phyloP scores from a whole-genome alignment of 306 rosid species.

The Erythrophleum fordii region DNA sequence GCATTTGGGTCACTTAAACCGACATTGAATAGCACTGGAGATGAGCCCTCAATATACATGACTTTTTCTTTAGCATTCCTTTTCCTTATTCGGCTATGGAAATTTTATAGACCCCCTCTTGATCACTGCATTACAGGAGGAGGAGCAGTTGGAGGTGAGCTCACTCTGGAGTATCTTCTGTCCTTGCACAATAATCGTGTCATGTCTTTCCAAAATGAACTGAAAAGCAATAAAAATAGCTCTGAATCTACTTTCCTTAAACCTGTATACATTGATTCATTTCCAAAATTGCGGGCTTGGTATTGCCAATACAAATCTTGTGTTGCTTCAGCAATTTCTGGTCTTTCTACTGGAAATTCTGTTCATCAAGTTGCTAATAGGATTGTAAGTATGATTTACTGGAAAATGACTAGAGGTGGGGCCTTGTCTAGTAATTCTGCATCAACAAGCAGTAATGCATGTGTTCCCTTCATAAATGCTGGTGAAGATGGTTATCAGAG shows the following conservation, averaged over 20 bases:
- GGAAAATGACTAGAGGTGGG: slow-evolving; percentile 67
- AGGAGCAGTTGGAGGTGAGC: slow-evolving; percentile 59
- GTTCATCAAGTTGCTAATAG: slow-evolving; percentile 66
- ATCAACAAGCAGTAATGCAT: slow-evolving; percentile 49
- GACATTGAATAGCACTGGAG: slow-evolving; percentile 47
- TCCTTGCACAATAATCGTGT: slow-evolving; percentile 56
- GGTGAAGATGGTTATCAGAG: slow-evolving; percentile 65
- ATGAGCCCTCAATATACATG: slow-evolving; percentile 65
- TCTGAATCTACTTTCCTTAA: slow-evolving; percentile 45
- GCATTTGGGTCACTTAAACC: slow-evolving; percentile 75
- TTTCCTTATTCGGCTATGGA: slow-evolving; percentile 79
- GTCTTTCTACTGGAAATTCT: slow-evolving; percentile 67
- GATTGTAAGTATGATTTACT: slow-evolving; percentile 73
- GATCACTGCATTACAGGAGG: slow-evolving; percentile 64
- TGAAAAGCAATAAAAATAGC: slow-evolving; percentile 42
- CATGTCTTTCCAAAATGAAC: slow-evolving; percentile 48
- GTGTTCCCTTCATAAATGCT: slow-evolving; percentile 49
- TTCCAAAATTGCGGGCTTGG: slow-evolving; percentile 74
- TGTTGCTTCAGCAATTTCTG: slow-evolving; percentile 64
- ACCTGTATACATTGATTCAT: slow-evolving; percentile 64
- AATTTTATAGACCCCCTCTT: slow-evolving; percentile 72
- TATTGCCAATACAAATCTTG: slow-evolving; percentile 74
- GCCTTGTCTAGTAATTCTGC: slow-evolving; percentile 50
- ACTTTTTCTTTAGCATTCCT: slow-evolving; percentile 77
- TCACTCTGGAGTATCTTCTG: slow-evolving; percentile 74